Percentiles rank a stretch among this genome's conserved stretches.
Evolutionary conservation across 75 land plant species (phyloP).

Genomic region (Pinus albicaulis): DNA sequence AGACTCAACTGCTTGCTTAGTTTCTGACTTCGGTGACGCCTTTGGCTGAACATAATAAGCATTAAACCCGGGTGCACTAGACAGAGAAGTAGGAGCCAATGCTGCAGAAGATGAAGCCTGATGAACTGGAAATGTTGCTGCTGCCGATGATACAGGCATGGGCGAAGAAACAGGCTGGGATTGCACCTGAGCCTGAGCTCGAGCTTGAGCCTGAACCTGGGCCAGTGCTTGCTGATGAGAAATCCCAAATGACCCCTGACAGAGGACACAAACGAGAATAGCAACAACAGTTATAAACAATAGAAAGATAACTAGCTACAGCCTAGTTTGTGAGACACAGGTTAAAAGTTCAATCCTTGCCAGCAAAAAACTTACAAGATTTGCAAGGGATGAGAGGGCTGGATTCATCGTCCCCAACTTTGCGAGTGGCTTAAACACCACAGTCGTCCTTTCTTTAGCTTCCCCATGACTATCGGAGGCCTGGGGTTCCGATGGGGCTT

Average conservation of each 20-base stretch:
- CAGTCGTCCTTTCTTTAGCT: constrained; percentile 16
- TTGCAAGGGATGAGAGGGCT: constrained; percentile 37
- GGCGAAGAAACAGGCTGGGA: constrained; percentile 1
- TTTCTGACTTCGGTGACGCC: constrained; percentile 2
- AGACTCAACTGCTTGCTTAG: background rate
- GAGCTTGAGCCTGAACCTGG: constrained; percentile 31
- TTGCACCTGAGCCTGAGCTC: constrained; percentile 22
- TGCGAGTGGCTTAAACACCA: constrained; percentile 51
- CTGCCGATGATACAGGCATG: background rate
- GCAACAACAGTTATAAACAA: background rate
- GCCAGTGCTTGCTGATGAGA: constrained; percentile 42
- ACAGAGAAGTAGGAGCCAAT: background rate
- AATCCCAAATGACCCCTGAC: constrained; percentile 43
- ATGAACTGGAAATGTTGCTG: constrained; percentile 8
- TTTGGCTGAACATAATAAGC: constrained; percentile 2
- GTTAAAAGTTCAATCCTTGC: too few species aligned
- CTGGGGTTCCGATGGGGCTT: too few species aligned
- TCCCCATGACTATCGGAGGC: background rate
- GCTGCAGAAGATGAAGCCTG: constrained; percentile 17
- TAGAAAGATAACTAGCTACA: too few species aligned
- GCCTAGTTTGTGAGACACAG: too few species aligned
- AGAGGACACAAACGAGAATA: background rate
- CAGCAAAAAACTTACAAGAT: constrained; percentile 31
- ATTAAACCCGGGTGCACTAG: background rate
- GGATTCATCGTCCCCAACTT: constrained; percentile 35